Base-by-base conservation (phyloP, 495 filamentous ascomycete species). In the Tuber calosporum region DNA sequence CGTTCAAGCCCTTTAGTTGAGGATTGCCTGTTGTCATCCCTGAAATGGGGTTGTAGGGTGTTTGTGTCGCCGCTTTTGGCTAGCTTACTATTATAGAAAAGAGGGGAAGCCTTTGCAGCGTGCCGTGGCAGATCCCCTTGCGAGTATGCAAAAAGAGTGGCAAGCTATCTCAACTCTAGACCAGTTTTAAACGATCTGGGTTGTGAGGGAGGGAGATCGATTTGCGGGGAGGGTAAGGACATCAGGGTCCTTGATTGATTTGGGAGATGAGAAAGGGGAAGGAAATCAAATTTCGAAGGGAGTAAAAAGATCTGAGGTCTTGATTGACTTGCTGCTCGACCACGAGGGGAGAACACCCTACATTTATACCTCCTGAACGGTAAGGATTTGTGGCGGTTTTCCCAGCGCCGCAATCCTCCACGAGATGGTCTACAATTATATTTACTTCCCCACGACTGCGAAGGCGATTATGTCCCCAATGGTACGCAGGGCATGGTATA, bases 1-100 rank as follows among this genome's bases (percentile, higher is more conserved):
- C 48, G 73, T 62, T 81, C 80, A 8, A 81, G 76, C 15, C 36
- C 45, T 30, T 53, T 75, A 4, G 80, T 62, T 30, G 81, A 74
- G 40, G 75, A 79, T 42, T 72, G 75, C 26, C 75, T 71, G 71
- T 73, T 66, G 53, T 62, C 53, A 26, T 15, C 7, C 11, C 53
- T 17, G 53, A 34, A 6, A 11, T 34, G 53, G 26, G 53, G 26
- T 62, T 62, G 48, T 34, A 19, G 26, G 53, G 53, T 30, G 26
- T 34, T 19, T 62, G 53, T 34, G 53, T 62, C 13, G 53, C 53
- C 13, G 48, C 48, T n/a, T 34, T 62, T n/a, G 53, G 13, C 13
- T 1, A 4, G 34, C 26, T 4, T 34, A 13, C 9, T n/a, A 26
- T n/a, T n/a, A n/a, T n/a, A 62, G 13, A 4, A 19, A 13, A 7